Percentiles rank a stretch among this genome's conserved stretches.
phyloP scores from a whole-genome alignment of 2,329 filamentous ascomycete genomes.

The Leptosphaerulina australis region DNA sequence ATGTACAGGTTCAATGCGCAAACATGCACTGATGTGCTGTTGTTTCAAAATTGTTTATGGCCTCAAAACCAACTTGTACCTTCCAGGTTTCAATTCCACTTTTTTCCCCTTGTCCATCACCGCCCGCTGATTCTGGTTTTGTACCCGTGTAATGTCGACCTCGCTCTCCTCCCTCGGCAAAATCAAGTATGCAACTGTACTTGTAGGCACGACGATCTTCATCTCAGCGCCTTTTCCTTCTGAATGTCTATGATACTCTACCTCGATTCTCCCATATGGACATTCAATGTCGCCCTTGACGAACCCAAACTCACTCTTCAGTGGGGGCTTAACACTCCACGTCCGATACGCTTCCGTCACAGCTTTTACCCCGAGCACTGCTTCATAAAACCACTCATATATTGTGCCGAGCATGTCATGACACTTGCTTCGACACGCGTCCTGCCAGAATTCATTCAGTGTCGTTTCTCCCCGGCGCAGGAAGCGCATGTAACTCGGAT shows the following conservation, averaged over 20 bases:
- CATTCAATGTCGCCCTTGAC: constrained; percentile 50
- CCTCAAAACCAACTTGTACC: constrained; percentile 12
- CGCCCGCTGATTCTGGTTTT: not conserved
- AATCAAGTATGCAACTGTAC: constrained; percentile 25
- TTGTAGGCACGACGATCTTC: constrained; percentile 32
- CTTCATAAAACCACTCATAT: constrained; percentile 57
- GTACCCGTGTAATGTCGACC: constrained; percentile 8
- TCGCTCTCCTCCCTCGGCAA: constrained; percentile 22
- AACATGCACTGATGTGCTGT: not conserved
- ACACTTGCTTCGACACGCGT: constrained; percentile 53
- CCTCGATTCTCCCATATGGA: constrained; percentile 48
- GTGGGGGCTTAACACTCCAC: constrained; percentile 50
- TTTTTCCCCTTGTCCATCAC: constrained; percentile 5
- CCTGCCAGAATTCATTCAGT: constrained; percentile 54
- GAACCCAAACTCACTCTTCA: constrained; percentile 50
- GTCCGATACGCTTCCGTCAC: constrained; percentile 50
- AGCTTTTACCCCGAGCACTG: constrained; percentile 49
- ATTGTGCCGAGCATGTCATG: constrained; percentile 59
- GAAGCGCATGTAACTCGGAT: constrained; percentile 58
- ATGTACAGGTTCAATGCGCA: not conserved
- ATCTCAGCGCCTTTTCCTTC: constrained; percentile 12
- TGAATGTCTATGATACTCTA: constrained; percentile 25
- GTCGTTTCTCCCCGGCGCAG: constrained; percentile 54
- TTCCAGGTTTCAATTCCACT: constrained; percentile 17
- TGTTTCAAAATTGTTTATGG: not conserved